These are phyloP conservation scores for Podochytrium sp. DNA, from an alignment of 192 early-diverging fungal species.

Conservation along the genomic window DNA sequence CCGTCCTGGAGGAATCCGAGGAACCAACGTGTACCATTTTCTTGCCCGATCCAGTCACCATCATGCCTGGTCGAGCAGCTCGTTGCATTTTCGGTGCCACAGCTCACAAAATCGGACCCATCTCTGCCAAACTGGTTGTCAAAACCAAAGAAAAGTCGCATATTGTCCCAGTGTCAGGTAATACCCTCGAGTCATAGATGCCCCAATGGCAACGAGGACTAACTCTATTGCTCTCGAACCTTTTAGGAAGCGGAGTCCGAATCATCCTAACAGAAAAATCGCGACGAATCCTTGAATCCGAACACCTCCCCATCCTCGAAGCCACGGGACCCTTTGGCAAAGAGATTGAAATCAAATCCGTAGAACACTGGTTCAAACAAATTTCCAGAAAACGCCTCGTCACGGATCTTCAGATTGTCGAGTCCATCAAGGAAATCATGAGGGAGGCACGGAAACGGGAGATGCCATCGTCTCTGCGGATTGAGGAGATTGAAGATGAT, in stretches of 20 bases:
- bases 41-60: conserved; percentile 42
- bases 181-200: neutral
- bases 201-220: no score
- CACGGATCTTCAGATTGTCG: conserved; percentile 35
- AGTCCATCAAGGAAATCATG: conserved; percentile 10
- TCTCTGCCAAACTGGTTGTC: conserved; percentile 42
- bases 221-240: neutral
- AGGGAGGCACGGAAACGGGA: neutral
- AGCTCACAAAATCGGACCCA: conserved; percentile 41
- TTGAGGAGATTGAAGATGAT: neutral
- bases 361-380: conserved; percentile 40
- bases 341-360: conserved; percentile 33
- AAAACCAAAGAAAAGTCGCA: conserved; percentile 50
- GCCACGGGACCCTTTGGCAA: conserved; percentile 34
- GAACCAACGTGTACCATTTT: conserved; percentile 34
- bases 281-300: conserved; percentile 45
- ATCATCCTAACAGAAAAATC: conserved; percentile 46
- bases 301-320: conserved; percentile 42
- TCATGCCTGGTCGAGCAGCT: conserved; percentile 41
- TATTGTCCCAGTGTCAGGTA: conserved; percentile 40
- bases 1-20: neutral
- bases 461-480: neutral
- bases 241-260: conserved; percentile 50
- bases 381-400: conserved; percentile 27
- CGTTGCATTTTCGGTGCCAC: conserved; percentile 45